Percentiles rank a stretch among this genome's conserved stretches.
Evolutionary conservation across 805 yeast species (phyloP).

Genomic region (Sugiyamaella mastotermitis): DNA sequence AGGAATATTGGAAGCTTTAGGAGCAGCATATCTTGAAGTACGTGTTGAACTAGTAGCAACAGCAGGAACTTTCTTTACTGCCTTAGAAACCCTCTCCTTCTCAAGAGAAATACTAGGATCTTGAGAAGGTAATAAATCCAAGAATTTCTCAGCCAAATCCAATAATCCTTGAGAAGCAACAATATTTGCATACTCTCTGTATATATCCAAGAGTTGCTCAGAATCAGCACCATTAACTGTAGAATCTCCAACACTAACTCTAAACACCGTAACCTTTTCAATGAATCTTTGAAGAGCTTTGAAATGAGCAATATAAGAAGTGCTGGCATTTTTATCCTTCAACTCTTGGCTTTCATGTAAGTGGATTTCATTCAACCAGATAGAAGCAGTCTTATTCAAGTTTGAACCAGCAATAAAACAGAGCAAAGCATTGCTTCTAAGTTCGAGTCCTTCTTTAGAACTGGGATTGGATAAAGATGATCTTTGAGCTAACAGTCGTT

Average conservation of each 20-base stretch:
- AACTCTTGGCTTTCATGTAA: slow-evolving; percentile 39
- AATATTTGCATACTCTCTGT: slow-evolving; percentile 75
- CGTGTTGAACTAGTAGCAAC: slow-evolving; percentile 12
- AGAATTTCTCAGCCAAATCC: slow-evolving; percentile 68
- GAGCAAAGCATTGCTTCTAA: slow-evolving; percentile 68
- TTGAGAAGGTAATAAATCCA: slow-evolving; percentile 65
- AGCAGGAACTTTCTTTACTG: slow-evolving; percentile 14
- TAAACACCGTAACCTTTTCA: slow-evolving; percentile 75
- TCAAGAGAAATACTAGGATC: slow-evolving; percentile 64
- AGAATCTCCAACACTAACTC: slow-evolving; percentile 37
- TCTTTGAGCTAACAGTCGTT: slow-evolving; percentile 43
- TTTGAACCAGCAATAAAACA: slow-evolving; percentile 79
- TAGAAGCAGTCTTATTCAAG: slow-evolving; percentile 65
- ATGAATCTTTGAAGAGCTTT: slow-evolving; percentile 75
- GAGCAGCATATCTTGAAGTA: slow-evolving; percentile 9
- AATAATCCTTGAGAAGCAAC: slow-evolving; percentile 80
- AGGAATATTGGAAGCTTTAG: slow-evolving; percentile 1
- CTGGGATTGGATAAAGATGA: slow-evolving; percentile 27
- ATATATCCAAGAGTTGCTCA: slow-evolving; percentile 49
- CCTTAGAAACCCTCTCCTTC: slow-evolving; percentile 62
- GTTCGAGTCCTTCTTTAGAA: slow-evolving; percentile 19
- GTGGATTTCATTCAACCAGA: slow-evolving; percentile 79
- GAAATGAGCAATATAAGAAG: slow-evolving; percentile 79
- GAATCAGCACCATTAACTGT: slow-evolving; percentile 34
- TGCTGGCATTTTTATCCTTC: slow-evolving; percentile 26